Evolutionary conservation across 1,284 basidiomycete species (phyloP).

Genomic region (Cryptococcus neoformans): DNA sequence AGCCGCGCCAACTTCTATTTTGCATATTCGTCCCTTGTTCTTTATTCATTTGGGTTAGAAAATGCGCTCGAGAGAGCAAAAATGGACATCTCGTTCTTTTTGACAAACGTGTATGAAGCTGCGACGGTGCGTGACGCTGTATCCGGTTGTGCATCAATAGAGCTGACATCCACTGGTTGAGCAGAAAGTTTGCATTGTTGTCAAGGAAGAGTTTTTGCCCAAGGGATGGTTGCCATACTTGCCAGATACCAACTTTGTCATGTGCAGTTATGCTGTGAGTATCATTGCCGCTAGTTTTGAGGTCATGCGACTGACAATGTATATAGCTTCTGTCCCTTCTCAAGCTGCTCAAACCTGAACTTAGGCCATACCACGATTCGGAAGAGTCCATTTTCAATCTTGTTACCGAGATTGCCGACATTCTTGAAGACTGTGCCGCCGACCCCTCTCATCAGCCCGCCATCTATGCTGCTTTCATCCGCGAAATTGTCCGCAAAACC

Average conservation of each 20-base stretch:
- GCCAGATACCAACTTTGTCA: conserved; percentile 88
- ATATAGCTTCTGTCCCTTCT: conserved; percentile 72
- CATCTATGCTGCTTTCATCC: conserved; percentile 79
- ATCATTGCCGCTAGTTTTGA: neutral
- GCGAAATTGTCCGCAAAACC: conserved; percentile 56
- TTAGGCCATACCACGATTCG: conserved; percentile 41
- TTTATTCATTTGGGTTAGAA: conserved; percentile 94
- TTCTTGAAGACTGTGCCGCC: conserved; percentile 69
- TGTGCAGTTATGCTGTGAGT: conserved; percentile 66
- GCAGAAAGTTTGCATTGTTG: conserved; percentile 37
- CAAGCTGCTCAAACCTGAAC: conserved; percentile 61
- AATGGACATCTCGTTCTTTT: conserved; percentile 75
- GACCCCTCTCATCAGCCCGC: conserved; percentile 77
- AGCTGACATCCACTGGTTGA: neutral
- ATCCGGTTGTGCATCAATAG: neutral
- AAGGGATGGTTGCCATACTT: conserved; percentile 75
- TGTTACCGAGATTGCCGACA: conserved; percentile 65
- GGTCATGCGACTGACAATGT: neutral
- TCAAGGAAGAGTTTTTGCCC: conserved; percentile 66
- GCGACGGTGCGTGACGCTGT: conserved; percentile 50
- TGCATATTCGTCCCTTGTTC: conserved; percentile 77
- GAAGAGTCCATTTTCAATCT: conserved; percentile 41
- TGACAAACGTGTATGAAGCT: conserved; percentile 72
- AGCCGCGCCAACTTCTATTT: conserved; percentile 65
- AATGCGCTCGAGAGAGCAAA: conserved; percentile 67